Conservation (phyloP, 495 filamentous ascomycete genomes). For the Durotheca rogersii region DNA sequence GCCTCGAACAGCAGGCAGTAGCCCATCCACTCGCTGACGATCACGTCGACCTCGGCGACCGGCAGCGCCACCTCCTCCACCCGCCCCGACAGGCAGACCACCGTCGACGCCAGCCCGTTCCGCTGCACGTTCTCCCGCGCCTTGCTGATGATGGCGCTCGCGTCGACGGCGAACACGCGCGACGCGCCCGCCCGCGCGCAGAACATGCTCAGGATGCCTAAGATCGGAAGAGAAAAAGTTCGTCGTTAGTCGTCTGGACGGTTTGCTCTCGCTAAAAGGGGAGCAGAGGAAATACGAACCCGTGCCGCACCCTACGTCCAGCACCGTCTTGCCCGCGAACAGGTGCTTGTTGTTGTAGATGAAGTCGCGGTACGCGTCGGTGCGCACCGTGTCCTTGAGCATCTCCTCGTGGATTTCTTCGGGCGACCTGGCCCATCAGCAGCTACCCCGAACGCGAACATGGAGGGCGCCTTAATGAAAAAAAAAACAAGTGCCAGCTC, state of each 20-base stretch:
- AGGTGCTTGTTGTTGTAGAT: conserved; percentile 97
- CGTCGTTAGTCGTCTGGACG: no score
- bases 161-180: conserved; percentile 94
- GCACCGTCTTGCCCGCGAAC: conserved; percentile 95
- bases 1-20: conserved; percentile 98
- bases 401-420: conserved; percentile 87
- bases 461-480: not conserved
- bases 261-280: no score
- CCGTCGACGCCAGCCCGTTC: conserved; percentile 79
- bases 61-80: conserved; percentile 94
- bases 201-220: conserved; percentile 77
- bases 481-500: not conserved
- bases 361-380: conserved; percentile 91
- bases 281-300: no score
- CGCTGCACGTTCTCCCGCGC: conserved; percentile 84
- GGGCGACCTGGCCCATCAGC: not conserved
- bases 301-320: conserved; percentile 98
- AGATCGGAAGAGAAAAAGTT: no score
- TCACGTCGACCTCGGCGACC: conserved; percentile 91
- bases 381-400: conserved; percentile 95
- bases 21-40: conserved; percentile 99
- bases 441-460: not conserved
- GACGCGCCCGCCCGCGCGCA: conserved; percentile 90
- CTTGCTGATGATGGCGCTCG: conserved; percentile 95
- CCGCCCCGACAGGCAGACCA: conserved; percentile 90